Evolutionary conservation across 1,139 yeast species (phyloP).

Genomic region (Hanseniaspora gamundiae): DNA sequence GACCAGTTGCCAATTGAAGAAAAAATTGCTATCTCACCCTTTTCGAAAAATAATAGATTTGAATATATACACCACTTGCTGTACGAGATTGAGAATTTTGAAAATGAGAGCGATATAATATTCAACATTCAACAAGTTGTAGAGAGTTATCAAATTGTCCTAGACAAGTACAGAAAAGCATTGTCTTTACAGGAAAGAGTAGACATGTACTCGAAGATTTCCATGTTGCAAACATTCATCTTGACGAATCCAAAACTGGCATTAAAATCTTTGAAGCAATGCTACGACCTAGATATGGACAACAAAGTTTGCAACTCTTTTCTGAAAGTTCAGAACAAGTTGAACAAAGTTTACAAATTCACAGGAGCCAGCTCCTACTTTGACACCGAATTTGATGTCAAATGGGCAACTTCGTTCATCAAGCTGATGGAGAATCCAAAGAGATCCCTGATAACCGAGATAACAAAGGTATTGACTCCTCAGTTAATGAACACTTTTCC

Average conservation of each 20-base stretch:
- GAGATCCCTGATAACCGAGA: neutral
- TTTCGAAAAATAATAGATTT: constrained; percentile 4
- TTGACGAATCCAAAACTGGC: constrained; percentile 17
- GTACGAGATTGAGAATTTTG: constrained; percentile 7
- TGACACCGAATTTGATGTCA: neutral
- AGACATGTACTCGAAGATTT: constrained; percentile 12
- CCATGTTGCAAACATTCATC: constrained; percentile 18
- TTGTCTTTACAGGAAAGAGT: constrained; percentile 15
- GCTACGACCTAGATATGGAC: constrained; percentile 23
- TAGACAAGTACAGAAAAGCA: constrained; percentile 15
- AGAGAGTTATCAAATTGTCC: constrained; percentile 14
- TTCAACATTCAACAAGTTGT: constrained; percentile 13
- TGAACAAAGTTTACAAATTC: constrained; percentile 12
- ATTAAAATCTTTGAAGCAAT: constrained; percentile 15
- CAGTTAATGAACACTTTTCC: neutral
- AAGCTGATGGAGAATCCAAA: neutral
- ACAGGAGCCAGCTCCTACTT: neutral
- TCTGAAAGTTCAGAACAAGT: constrained; percentile 14
- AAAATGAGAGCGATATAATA: constrained; percentile 11
- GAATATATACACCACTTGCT: constrained; percentile 8
- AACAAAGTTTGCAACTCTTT: constrained; percentile 19
- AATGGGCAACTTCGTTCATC: neutral
- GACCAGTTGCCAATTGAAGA: constrained; percentile 7
- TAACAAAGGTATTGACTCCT: neutral
- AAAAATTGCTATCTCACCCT: constrained; percentile 9